These are phyloP conservation scores for Raphanus sativus DNA, from an alignment of 345 rosid genomes.

Conservation along the genomic window DNA sequence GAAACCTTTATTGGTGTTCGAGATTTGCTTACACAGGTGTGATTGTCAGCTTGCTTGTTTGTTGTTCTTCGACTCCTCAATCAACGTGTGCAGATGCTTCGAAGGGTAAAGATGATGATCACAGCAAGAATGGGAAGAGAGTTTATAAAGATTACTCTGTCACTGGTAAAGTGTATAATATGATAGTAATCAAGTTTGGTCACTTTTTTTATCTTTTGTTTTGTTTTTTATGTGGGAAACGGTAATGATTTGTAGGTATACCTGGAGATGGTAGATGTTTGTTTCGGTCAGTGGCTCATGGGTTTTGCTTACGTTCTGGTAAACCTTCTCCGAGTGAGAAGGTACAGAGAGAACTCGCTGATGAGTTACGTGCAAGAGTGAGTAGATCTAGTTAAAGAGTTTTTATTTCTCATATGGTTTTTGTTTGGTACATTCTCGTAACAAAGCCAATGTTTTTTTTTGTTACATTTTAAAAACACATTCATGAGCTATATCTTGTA, in stretches of 20 bases:
- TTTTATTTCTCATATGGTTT: not conserved
- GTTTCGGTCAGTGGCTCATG: slow-evolving; percentile 93
- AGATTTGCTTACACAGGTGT: slow-evolving; percentile 55
- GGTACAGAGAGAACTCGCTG: slow-evolving; percentile 77
- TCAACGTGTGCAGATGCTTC: slow-evolving; percentile 63
- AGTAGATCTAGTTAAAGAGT: not conserved
- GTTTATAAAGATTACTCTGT: slow-evolving; percentile 77
- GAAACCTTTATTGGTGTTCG: slow-evolving; percentile 45
- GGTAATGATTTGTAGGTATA: slow-evolving; percentile 54
- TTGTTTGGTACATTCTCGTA: not conserved
- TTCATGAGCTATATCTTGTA: slow-evolving; percentile 14
- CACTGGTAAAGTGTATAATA: slow-evolving; percentile 56
- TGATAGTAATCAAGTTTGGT: not conserved
- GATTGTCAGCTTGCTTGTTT: slow-evolving; percentile 63
- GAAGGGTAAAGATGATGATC: slow-evolving; percentile 39
- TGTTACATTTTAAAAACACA: not conserved
- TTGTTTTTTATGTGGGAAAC: not conserved
- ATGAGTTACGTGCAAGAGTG: slow-evolving; percentile 66
- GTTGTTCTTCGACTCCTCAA: slow-evolving; percentile 64
- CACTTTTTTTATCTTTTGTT: not conserved
- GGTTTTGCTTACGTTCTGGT: slow-evolving; percentile 70
- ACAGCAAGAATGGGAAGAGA: slow-evolving; percentile 61
- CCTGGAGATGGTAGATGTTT: slow-evolving; percentile 98
- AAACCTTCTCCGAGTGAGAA: slow-evolving; percentile 62
- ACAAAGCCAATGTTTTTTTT: not conserved